These are phyloP conservation scores for Echium plantagineum DNA, from an alignment of 257 asterid species.

Conservation along the genomic window DNA sequence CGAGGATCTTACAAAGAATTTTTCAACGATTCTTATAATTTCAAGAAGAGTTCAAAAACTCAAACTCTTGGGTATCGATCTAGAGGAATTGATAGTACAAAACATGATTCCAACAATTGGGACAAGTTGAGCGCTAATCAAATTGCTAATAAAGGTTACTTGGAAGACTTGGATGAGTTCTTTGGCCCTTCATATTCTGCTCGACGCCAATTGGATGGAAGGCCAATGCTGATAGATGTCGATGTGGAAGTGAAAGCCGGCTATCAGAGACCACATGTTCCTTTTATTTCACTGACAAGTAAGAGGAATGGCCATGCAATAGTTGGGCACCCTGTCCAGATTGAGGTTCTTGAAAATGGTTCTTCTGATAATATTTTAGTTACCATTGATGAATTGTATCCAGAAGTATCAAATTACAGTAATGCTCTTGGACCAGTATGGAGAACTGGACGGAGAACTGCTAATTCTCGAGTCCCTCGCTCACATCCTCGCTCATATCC, in stretches of 20 bases:
- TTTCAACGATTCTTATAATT: constrained; percentile 23
- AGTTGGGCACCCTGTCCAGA: constrained; percentile 75
- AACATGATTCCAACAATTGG: constrained; percentile 20
- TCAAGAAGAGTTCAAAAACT: constrained; percentile 23
- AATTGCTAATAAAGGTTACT: constrained; percentile 33
- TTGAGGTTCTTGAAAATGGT: constrained; percentile 66
- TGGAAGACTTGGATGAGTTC: constrained; percentile 49
- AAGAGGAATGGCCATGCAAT: constrained; percentile 81
- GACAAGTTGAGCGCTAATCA: constrained; percentile 37
- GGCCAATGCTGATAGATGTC: constrained; percentile 56
- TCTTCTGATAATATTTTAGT: constrained; percentile 34
- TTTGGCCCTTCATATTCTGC: constrained; percentile 28
- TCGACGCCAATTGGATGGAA: constrained; percentile 36
- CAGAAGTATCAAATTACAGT: constrained; percentile 39
- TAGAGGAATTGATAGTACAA: constrained; percentile 25
- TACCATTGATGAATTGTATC: constrained; percentile 28
- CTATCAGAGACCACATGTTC: constrained; percentile 62
- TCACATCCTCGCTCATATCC: constrained; percentile 58
- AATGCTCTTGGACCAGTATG: constrained; percentile 57
- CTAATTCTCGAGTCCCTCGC: constrained; percentile 74
- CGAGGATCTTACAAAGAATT: constrained; percentile 31
- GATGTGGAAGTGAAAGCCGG: constrained; percentile 72
- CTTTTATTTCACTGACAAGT: constrained; percentile 78
- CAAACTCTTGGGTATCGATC: constrained; percentile 35
- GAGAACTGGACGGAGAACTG: constrained; percentile 95